Base-by-base conservation (phyloP, 495 filamentous ascomycete species). In the Emericellopsis terricola region DNA sequence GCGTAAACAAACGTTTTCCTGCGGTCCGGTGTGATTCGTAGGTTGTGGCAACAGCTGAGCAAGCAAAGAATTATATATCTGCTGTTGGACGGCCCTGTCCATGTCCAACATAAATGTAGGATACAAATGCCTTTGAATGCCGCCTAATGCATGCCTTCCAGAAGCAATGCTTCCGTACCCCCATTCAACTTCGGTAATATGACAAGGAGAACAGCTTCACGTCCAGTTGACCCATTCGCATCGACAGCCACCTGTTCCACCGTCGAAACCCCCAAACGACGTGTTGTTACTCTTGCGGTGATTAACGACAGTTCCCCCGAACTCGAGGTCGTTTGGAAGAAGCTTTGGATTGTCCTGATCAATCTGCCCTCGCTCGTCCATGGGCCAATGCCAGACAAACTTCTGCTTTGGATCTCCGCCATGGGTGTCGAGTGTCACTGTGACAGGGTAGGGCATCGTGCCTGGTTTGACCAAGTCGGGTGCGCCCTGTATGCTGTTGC, bases 371-470 rank as follows among this genome's bases (percentile, higher is more conserved):
- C 58, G 45, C 9, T 56, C 53, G 32, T 73, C 60, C 41, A 92
- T 52, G 0, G 59, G 62, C 44, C 83, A 79, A 48, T 74, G 74
- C 46, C 80, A 91, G 1, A 77, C 54, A 47, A 71, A 61, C 53
- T 92, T 92, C 41, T 60, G 47, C 15, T 47, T 55, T 3, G 55
- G 49, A 27, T 66, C 47, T 0, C 82, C 81, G 20, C 84, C 84
- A 37, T 89, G 81, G 20, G 81, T 73, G 51, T 96, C 87, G 8
- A 78, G 41, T 1, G 77, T 78, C 14, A 94, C 62, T 0, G 78
- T 89, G 0, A 92, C 63, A 0, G 83, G 82, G 46, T 87, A 92
- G 0, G 86, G 85, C 50, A 94, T 86, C 3, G 74, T 74, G 3
- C 81, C 80, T 0, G 81, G 80, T 15, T 37, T 19, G 30, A 50